Conservation (phyloP, 768 basidiomycete species). For the Nidula microcarpa region DNA sequence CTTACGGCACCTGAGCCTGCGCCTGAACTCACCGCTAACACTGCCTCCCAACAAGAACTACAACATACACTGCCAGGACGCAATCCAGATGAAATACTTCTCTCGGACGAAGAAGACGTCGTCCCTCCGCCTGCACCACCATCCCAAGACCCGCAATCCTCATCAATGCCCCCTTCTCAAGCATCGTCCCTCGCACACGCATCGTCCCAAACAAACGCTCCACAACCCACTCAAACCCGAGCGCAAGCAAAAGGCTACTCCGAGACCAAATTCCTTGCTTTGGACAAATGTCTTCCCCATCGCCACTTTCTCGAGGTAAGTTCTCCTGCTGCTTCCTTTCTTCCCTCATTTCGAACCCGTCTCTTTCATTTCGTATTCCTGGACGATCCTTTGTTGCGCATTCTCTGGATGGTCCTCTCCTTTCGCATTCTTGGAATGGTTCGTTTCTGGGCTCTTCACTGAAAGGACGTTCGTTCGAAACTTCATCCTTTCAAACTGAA, state of each 20-base stretch:
- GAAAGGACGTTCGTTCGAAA: too few relatives aligned
- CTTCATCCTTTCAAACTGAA: too few relatives aligned
- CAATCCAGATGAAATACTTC: conserved; percentile 13
- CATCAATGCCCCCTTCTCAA: neutral
- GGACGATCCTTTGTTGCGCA: too few relatives aligned
- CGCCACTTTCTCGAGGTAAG: conserved; percentile 80
- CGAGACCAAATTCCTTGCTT: conserved; percentile 78
- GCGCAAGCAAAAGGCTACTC: conserved; percentile 2
- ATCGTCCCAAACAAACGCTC: too few relatives aligned
- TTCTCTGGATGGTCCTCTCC: too few relatives aligned
- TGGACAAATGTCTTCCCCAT: conserved; percentile 83
- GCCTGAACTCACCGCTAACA: too few relatives aligned
- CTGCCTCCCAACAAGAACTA: too few relatives aligned
- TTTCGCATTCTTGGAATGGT: too few relatives aligned
- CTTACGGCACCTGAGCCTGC: too few relatives aligned
- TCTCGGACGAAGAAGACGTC: conserved; percentile 43
- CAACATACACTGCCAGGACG: neutral
- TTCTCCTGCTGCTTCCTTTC: neutral
- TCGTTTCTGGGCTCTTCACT: too few relatives aligned
- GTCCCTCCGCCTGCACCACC: conserved; percentile 21
- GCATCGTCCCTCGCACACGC: neutral
- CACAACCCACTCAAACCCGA: too few relatives aligned
- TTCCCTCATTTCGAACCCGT: neutral
- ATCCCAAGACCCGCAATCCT: conserved; percentile 1
- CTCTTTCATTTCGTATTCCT: too few relatives aligned